Conservation (phyloP, 306 rosid genomes). For the Vigna trinervia region DNA sequence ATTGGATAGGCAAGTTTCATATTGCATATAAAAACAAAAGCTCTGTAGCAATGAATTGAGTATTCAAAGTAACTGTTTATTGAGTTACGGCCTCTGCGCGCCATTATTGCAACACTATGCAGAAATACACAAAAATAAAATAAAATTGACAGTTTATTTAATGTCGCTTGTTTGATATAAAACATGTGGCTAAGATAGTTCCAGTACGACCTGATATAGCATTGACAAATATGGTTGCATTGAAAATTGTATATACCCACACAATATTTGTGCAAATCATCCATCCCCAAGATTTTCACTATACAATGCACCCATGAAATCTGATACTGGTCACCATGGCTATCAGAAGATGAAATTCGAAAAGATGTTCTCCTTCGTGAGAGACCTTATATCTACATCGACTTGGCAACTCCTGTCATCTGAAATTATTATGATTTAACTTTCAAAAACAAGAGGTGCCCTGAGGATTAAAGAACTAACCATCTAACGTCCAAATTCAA, state of each 20-base stretch:
- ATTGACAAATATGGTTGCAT: background rate
- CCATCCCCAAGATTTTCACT: background rate
- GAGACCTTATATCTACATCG: background rate
- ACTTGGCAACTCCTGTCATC: background rate
- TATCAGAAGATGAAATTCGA: background rate
- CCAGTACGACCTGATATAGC: too few species aligned
- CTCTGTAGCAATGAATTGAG: background rate
- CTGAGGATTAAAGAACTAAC: background rate
- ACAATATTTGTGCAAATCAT: background rate
- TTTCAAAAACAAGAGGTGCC: background rate
- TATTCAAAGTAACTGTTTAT: background rate
- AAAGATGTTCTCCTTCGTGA: background rate
- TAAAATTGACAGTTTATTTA: background rate
- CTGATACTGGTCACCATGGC: background rate
- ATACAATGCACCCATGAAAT: background rate
- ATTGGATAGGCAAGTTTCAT: background rate
- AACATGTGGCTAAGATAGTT: conserved; percentile 7
- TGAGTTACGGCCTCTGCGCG: background rate
- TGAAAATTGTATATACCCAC: background rate
- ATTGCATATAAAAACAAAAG: background rate
- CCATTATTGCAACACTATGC: background rate
- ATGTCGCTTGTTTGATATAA: background rate
- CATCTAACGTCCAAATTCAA: too few species aligned
- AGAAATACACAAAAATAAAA: too few species aligned
- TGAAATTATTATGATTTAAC: background rate